These are phyloP conservation scores for Debaryomycetaceae sp. DNA, from an alignment of 1,139 yeast genomes.

Conservation along the genomic window DNA sequence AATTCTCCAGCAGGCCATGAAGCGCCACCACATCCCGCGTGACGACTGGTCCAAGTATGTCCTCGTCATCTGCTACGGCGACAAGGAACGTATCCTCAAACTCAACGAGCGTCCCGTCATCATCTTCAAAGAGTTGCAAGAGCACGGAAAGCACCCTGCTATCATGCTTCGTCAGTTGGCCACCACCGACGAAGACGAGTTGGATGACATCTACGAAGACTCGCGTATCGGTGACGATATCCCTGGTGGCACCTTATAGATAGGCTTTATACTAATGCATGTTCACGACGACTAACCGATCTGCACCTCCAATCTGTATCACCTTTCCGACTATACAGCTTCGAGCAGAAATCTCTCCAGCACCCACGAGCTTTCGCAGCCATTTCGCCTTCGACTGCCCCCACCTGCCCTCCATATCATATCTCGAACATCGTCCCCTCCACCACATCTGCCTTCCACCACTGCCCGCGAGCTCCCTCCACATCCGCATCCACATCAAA, in stretches of 20 bases:
- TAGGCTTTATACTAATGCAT: conserved; percentile 11
- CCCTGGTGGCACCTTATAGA: conserved; percentile 52
- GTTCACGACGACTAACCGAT: neutral
- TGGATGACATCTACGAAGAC: conserved; percentile 35
- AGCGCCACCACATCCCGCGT: conserved; percentile 73
- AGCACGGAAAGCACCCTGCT: conserved; percentile 85
- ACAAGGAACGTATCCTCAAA: conserved; percentile 79
- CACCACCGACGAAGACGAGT: conserved; percentile 28
- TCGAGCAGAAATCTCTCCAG: too few species aligned
- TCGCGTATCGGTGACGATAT: conserved; percentile 47
- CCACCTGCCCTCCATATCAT: too few species aligned
- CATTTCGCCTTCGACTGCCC: too few species aligned
- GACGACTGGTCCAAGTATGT: conserved; percentile 91
- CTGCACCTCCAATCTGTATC: too few species aligned
- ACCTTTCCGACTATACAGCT: too few species aligned
- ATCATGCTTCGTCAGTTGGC: conserved; percentile 89
- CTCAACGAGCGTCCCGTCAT: conserved; percentile 86
- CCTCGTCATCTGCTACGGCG: conserved; percentile 85
- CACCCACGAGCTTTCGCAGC: too few species aligned
- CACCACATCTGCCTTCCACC: too few species aligned
- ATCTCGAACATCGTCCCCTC: too few species aligned
- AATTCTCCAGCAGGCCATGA: conserved; percentile 86
- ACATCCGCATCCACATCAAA: too few species aligned
- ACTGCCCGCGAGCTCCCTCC: too few species aligned
- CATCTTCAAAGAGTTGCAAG: conserved; percentile 84